Evolutionary conservation across 2,329 filamentous ascomycete genomes (phyloP), one percentile per base, ranked within the genome.

Genomic region (Claviceps spartinae): DNA sequence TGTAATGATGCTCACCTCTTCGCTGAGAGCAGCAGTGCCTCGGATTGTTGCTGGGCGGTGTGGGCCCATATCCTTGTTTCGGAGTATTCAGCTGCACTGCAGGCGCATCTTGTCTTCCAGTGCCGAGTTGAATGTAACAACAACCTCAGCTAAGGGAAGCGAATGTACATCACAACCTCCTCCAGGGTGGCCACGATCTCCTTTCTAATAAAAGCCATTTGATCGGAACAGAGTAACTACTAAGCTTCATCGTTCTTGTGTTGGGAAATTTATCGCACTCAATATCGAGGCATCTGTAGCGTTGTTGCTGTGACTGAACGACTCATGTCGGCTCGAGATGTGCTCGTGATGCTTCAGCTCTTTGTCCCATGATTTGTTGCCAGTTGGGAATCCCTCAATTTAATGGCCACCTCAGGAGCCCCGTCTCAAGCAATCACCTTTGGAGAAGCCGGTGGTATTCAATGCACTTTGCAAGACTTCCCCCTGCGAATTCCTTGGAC

Each of bases 401-500:
- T 96, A 98, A 56, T 80, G 79, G 61, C 88, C 83, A 60, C 98
- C 98, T 58, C 85, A 13, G 87, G 86, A 50, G 94, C 79, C 50
- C 88, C 86, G 61, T 98, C 93, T 93, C 93, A 98, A 16, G 88
- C 90, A 66, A 97, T 98, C 49, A 75, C 79, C 47, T 82, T 78
- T n/a, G 80, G 74, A 65, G 85, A 95, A 47, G 76, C 41, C 40
- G 37, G 40, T n/a, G 11, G n/a, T 43, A 16, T 24, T 2, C 16
- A 37, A 20, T 43, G 9, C n/a, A 38, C 20, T 13, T 36, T 24
- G 36, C 20, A n/a, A 13, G 3, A 22, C 13, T n/a, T 24, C 11
- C 30, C 30, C 42, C 47, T 41, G 37, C 14, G 34, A 22, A 4
- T n/a, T 20, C 11, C 37, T 18, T 4, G 24, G 36, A 7, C 16